A percentile compares a stretch with the other conserved stretches of the same genome.
Evolutionary conservation across 1,284 basidiomycete genomes (phyloP).

Genomic region (Boletus sp.): DNA sequence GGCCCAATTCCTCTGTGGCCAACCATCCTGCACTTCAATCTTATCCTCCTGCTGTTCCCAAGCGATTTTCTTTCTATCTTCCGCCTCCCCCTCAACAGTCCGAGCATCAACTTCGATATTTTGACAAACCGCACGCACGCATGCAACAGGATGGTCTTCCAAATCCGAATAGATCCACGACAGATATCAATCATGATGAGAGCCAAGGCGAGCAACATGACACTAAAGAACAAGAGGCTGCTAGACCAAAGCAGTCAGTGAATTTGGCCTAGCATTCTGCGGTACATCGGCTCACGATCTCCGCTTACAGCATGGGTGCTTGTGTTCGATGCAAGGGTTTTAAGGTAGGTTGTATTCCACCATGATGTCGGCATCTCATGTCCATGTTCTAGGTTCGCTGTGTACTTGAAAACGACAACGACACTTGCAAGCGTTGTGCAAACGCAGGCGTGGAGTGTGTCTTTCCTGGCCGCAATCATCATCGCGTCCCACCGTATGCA

Average conservation of each 20-base stretch:
- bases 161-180: conserved; percentile 21
- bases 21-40: conserved; percentile 12
- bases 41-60: conserved; percentile 25
- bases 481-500: conserved; percentile 69
- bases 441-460: conserved; percentile 65
- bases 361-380: neutral
- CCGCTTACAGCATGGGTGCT: conserved; percentile 44
- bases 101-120: conserved; percentile 29
- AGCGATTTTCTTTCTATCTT: conserved; percentile 32
- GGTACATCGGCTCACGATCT: conserved; percentile 2
- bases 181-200: conserved; percentile 22
- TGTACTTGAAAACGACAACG: conserved; percentile 62
- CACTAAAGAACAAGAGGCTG: conserved; percentile 21
- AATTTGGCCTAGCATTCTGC: neutral
- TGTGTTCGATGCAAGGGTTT: conserved; percentile 71
- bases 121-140: conserved; percentile 8
- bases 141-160: conserved; percentile 4
- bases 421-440: conserved; percentile 67
- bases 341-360: conserved; percentile 42
- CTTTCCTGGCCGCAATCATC: conserved; percentile 72
- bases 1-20: neutral
- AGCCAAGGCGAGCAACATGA: conserved; percentile 23
- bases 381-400: conserved; percentile 51
- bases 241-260: conserved; percentile 23
- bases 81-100: conserved; percentile 29